These are phyloP conservation scores for Talaromyces sp. DNA, from an alignment of 2,329 filamentous ascomycete genomes.

Conservation along the genomic window DNA sequence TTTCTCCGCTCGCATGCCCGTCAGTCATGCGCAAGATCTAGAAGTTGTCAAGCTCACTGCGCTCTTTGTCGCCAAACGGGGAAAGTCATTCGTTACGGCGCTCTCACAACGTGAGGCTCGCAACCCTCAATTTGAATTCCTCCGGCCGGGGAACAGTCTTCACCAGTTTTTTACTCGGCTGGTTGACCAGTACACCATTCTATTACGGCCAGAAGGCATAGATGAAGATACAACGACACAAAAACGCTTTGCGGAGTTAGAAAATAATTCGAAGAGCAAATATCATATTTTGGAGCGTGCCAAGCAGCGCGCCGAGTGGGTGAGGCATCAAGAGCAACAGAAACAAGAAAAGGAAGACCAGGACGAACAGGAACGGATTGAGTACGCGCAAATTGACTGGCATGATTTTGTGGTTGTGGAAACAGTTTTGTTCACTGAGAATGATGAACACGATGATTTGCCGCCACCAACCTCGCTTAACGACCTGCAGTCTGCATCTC, in stretches of 20 bases:
- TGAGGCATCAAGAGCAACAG: conserved; percentile 80
- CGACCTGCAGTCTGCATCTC: conserved; percentile 88
- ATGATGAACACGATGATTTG: conserved; percentile 81
- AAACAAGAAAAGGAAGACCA: conserved; percentile 83
- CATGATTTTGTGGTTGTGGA: conserved; percentile 96
- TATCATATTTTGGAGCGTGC: conserved; percentile 79
- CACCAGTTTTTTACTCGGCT: conserved; percentile 94
- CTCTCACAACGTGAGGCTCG: conserved; percentile 84
- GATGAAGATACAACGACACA: conserved; percentile 65
- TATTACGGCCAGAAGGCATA: conserved; percentile 69
- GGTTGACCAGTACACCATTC: conserved; percentile 87
- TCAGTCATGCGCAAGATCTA: conserved; percentile 92
- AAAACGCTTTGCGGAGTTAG: conserved; percentile 71
- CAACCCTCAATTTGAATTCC: conserved; percentile 95
- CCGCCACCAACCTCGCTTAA: conserved; percentile 86
- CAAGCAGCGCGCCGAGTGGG: conserved; percentile 83
- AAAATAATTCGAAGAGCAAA: conserved; percentile 75
- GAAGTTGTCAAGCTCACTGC: conserved; percentile 75
- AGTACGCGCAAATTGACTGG: conserved; percentile 91
- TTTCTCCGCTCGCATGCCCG: conserved; percentile 95
- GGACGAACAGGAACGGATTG: conserved; percentile 75
- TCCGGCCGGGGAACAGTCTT: conserved; percentile 91
- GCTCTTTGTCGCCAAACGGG: conserved; percentile 89
- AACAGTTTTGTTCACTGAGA: conserved; percentile 87
- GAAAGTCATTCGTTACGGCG: conserved; percentile 86